Evolutionary conservation across 2,329 filamentous ascomycete species (phyloP), one percentile per base, ranked within the genome.

Genomic region (Didymella pomorum): DNA sequence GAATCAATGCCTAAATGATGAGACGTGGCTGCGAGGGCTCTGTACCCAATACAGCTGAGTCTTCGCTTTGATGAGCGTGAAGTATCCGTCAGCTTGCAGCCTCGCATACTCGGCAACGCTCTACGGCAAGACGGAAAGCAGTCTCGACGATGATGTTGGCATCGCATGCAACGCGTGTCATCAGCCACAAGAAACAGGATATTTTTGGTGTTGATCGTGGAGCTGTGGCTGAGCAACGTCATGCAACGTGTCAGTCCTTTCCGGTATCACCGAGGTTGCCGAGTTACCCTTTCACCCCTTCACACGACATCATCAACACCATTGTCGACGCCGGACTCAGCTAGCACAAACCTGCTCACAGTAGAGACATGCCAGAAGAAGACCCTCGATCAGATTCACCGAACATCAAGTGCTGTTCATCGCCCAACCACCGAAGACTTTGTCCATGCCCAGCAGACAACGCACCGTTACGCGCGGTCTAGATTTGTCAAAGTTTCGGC

Each of bases 181-280:
- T 58, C 56, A 58, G 50, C 56, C 50, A 53, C 56, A 53, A 33
- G 35, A 41, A 49, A 39, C 45, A 50, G 16, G 45, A 45, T 56
- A 50, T 53, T 53, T 58, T 58, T 49, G 56, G 56, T 53, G 37
- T 33, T 53, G 37, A 53, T 16, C 14, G 29, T 53, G 31, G 45
- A 31, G 20, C 18, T 35, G 45, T 58, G 56, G 56, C 56, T 58
- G 50, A 60, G 56, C 56, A 54, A 51, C 41, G 51, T 55, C 56
- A 55, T 47, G 46, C 51, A 47, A 45, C 33, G 28, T 51, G 46
- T 59, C 56, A 47, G 50, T 26, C 41, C 46, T 23, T 42, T 42
- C 46, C 46, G 56, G 43, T 23, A 44, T 41, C 39, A 41, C 56
- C 56, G 46, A 51, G 26, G 12, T 23, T 59, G 56, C 56, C 51